phyloP scores from a whole-genome alignment of 768 basidiomycete genomes.

The Tylopilus balloui region DNA sequence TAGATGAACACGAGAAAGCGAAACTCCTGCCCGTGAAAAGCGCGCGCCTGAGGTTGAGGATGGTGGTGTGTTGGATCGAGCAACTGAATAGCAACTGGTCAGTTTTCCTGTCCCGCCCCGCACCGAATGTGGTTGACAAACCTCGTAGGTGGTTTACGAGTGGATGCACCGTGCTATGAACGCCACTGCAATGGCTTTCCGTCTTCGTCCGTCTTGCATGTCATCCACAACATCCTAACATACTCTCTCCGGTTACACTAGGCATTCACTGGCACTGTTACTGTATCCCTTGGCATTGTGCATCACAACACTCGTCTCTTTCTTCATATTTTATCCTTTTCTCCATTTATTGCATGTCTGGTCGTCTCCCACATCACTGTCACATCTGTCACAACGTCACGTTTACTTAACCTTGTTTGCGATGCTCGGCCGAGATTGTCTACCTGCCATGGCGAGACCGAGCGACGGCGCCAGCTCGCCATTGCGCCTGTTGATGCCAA shows the following conservation, averaged over 20 bases:
- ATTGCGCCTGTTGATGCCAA: constrained; percentile 31
- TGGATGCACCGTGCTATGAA: constrained; percentile 57
- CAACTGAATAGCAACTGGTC: constrained; percentile 58
- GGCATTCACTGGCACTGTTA: constrained; percentile 5
- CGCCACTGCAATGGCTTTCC: background rate
- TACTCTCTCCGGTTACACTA: constrained; percentile 8
- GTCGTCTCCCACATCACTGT: too few species aligned
- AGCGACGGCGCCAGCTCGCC: constrained; percentile 4
- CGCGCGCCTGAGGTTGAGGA: constrained; percentile 68
- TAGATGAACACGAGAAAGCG: constrained; percentile 86
- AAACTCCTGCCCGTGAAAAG: constrained; percentile 81
- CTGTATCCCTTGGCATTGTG: constrained; percentile 17
- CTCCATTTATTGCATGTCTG: background rate
- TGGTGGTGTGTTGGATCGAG: constrained; percentile 96
- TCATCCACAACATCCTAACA: constrained; percentile 7
- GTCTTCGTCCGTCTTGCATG: constrained; percentile 9
- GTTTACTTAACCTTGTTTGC: background rate
- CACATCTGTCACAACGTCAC: constrained; percentile 16
- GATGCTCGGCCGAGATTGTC: background rate
- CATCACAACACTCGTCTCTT: constrained; percentile 11
- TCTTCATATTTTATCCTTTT: background rate
- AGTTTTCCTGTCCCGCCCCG: constrained; percentile 13
- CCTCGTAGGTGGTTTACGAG: constrained; percentile 68
- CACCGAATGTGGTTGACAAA: constrained; percentile 14
- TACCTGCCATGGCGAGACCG: constrained; percentile 15